Evolutionary conservation across 2,329 filamentous ascomycete genomes (phyloP).

Genomic region (Diaporthe sp.): DNA sequence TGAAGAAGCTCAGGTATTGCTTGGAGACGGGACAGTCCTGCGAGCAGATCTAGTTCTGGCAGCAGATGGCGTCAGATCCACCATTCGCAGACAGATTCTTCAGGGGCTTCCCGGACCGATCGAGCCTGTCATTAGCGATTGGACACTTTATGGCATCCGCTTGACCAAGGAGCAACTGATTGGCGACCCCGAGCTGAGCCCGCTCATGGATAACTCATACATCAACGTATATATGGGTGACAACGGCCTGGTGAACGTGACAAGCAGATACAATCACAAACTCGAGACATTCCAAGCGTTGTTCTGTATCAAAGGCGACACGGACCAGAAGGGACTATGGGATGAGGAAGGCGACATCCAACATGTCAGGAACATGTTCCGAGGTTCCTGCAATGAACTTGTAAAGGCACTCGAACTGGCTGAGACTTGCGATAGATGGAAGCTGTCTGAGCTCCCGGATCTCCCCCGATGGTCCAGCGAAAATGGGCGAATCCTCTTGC

Average conservation of each 20-base stretch:
- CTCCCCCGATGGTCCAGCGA: constrained; percentile 42
- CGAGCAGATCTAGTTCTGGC: constrained; percentile 57
- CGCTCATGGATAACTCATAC: constrained; percentile 39
- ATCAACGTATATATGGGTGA: constrained; percentile 43
- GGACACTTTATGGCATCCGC: constrained; percentile 41
- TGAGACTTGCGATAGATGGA: constrained; percentile 42
- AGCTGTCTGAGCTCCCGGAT: constrained; percentile 42
- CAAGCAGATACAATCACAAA: constrained; percentile 40
- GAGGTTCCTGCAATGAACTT: constrained; percentile 38
- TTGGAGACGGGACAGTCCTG: constrained; percentile 49
- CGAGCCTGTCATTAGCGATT: constrained; percentile 40
- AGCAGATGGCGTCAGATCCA: constrained; percentile 59
- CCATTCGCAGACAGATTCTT: constrained; percentile 55
- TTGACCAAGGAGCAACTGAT: constrained; percentile 32
- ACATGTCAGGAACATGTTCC: constrained; percentile 40
- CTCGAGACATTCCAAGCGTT: constrained; percentile 32
- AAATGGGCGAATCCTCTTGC: constrained; percentile 39
- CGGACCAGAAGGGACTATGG: constrained; percentile 43
- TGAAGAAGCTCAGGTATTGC: neutral
- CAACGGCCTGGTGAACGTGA: constrained; percentile 37
- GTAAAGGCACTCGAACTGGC: constrained; percentile 36
- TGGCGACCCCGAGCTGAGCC: constrained; percentile 15
- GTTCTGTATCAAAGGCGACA: constrained; percentile 41
- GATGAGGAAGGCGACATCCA: constrained; percentile 44
- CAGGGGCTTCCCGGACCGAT: constrained; percentile 23